These are phyloP conservation scores for Aurantiochytrium sp. DNA, from an alignment of 108 stramenopile species.

Conservation along the genomic window DNA sequence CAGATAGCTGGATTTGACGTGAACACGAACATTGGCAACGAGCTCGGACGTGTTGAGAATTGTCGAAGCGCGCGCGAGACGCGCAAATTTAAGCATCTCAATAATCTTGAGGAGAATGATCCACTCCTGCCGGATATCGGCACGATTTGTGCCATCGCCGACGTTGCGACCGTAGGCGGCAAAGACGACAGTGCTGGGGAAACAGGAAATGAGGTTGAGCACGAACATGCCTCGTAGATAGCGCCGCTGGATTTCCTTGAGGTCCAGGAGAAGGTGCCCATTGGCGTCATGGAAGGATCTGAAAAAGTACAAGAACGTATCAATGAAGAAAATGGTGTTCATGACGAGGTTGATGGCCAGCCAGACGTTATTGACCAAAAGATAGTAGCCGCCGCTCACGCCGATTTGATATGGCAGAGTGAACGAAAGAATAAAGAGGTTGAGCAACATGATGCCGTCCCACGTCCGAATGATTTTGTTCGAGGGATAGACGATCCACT, in stretches of 20 bases:
- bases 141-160: neutral
- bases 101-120: slow-evolving; percentile 15
- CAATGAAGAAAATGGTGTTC: slow-evolving; percentile 41
- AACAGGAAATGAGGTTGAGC: slow-evolving; percentile 31
- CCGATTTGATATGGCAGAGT: slow-evolving; percentile 39
- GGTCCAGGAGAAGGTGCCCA: slow-evolving; percentile 28
- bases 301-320: slow-evolving; percentile 48
- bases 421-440: slow-evolving; percentile 33
- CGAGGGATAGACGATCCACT: slow-evolving; percentile 38
- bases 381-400: slow-evolving; percentile 37
- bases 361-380: slow-evolving; percentile 5
- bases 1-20: neutral
- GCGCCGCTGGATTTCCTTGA: slow-evolving; percentile 21
- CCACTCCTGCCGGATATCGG: neutral
- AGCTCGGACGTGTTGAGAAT: neutral
- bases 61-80: neutral
- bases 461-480: slow-evolving; percentile 24
- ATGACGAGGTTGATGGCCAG: slow-evolving; percentile 28
- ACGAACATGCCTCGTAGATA: slow-evolving; percentile 40
- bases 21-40: neutral
- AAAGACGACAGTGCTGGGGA: slow-evolving; percentile 29
- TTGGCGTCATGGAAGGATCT: slow-evolving; percentile 31
- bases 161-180: neutral
- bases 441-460: slow-evolving; percentile 41
- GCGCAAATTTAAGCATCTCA: slow-evolving; percentile 23